Conservation (phyloP, 345 rosid species). For the Eucalyptus pauciflora region DNA sequence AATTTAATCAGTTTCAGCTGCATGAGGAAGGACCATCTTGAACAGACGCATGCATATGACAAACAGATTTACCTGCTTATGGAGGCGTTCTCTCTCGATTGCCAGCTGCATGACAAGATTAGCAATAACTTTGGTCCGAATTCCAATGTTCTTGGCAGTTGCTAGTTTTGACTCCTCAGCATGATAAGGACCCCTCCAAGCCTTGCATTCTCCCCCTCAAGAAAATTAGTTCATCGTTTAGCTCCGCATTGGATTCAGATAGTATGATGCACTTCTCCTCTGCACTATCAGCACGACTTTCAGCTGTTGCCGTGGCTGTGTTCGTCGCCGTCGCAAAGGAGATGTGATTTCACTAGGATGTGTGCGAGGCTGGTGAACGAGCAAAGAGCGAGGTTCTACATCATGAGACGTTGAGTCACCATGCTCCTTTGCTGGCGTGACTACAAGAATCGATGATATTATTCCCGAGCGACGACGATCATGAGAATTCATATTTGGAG, state of each 20-base stretch:
- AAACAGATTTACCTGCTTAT: slow-evolving; percentile 49
- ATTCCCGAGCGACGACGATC: too few relatives aligned
- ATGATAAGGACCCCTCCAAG: slow-evolving; percentile 48
- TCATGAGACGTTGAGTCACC: slow-evolving; percentile 29
- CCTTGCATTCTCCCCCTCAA: slow-evolving; percentile 55
- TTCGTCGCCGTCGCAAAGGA: background rate
- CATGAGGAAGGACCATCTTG: background rate
- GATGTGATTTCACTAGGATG: slow-evolving; percentile 13
- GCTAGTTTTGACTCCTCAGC: slow-evolving; percentile 58
- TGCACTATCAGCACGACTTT: slow-evolving; percentile 56
- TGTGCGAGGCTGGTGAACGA: slow-evolving; percentile 26
- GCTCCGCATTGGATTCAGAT: slow-evolving; percentile 70
- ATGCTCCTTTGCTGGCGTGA: slow-evolving; percentile 37
- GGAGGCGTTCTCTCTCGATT: slow-evolving; percentile 78
- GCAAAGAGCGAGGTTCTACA: slow-evolving; percentile 33
- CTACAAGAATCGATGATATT: slow-evolving; percentile 3
- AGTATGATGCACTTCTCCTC: slow-evolving; percentile 65
- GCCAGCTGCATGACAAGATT: slow-evolving; percentile 68
- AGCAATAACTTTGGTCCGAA: slow-evolving; percentile 57
- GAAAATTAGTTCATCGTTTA: slow-evolving; percentile 53
- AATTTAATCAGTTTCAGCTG: background rate
- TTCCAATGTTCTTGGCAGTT: slow-evolving; percentile 53
- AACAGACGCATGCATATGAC: background rate
- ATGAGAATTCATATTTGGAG: too few relatives aligned
- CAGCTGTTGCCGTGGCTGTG: slow-evolving; percentile 12